Evolutionary conservation across 129 eudicot species (phyloP), one percentile per base, ranked within the genome.

Genomic region (Rutidosis leptorrhynchoides): DNA sequence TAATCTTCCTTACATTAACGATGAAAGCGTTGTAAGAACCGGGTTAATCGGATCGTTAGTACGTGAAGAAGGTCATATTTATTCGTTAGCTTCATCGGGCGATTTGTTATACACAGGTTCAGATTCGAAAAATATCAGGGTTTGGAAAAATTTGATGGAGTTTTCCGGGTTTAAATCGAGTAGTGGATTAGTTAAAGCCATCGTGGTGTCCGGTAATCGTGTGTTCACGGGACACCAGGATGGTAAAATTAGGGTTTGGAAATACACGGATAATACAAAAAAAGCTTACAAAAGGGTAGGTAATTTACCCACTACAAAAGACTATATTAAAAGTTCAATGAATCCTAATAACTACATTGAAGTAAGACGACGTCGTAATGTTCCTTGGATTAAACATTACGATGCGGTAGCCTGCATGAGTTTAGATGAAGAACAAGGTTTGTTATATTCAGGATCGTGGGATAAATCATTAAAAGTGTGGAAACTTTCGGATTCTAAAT

Each of bases 151-250:
- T 49, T 29, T 89, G 17, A 54, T 51, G 49, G 99, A 94, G 51
- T 90, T 77, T 27, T 83, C 97, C 19, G 96, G 97, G 8, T 89
- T 94, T 6, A 94, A 86, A 64, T 84, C 93, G 0, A 68, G 78
- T 5, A 94, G 99, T 9, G 99, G 99, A 0, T 73, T 94, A n/a
- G 95, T 94, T 3, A 94, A 94, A 69, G 93, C 97, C 0, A 94
- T 94, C 10, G 85, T 89, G 12, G 86, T 82, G 0, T 66, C 81
- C 1, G 85, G 79, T 14, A 77, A 80, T 2, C 78, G 55, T 49
- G 74, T 94, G 8, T 94, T 89, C 33, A 89, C 95, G 3, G 99
- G 99, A 0, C 99, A 94, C 25, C 95, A 89, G 28, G 99, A 94
- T n/a, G 97, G 99, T 0, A 89, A 84, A 54, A 94, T 94, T 59